Conservation (phyloP, 2,329 filamentous ascomycete genomes). For the Lachnellula arida region DNA sequence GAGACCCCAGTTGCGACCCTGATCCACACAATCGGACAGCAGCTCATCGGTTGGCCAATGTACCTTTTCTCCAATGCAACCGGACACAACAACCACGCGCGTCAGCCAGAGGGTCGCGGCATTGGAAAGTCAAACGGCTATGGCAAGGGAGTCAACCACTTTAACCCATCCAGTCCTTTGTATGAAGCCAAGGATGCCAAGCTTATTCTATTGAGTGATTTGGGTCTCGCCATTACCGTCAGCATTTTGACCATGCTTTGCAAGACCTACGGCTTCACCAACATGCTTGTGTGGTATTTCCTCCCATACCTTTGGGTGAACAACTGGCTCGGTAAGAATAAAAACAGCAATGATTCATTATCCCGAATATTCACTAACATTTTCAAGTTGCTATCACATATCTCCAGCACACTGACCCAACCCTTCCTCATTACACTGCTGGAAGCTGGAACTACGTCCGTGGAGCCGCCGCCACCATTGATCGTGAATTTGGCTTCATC, state of each 20-base stretch:
- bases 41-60: constrained; percentile 87
- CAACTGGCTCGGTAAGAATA: constrained; percentile 85
- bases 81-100: constrained; percentile 91
- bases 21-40: constrained; percentile 70
- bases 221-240: constrained; percentile 65
- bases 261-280: constrained; percentile 75
- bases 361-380: constrained; percentile 24
- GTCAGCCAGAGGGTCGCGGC: constrained; percentile 87
- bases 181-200: constrained; percentile 90
- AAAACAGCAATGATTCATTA: no score
- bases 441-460: constrained; percentile 89
- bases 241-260: constrained; percentile 58
- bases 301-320: constrained; percentile 96
- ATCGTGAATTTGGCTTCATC: constrained; percentile 95
- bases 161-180: constrained; percentile 79
- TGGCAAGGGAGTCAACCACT: constrained; percentile 86
- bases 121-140: constrained; percentile 85
- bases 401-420: constrained; percentile 94
- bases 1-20: constrained; percentile 87
- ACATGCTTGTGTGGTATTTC: constrained; percentile 92
- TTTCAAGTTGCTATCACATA: constrained; percentile 84
- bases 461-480: constrained; percentile 90
- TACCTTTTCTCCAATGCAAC: constrained; percentile 92
- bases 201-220: constrained; percentile 78
- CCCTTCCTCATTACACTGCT: constrained; percentile 85